Evolutionary conservation across 1,284 basidiomycete genomes (phyloP).

Genomic region (Cryptococcus sp.): DNA sequence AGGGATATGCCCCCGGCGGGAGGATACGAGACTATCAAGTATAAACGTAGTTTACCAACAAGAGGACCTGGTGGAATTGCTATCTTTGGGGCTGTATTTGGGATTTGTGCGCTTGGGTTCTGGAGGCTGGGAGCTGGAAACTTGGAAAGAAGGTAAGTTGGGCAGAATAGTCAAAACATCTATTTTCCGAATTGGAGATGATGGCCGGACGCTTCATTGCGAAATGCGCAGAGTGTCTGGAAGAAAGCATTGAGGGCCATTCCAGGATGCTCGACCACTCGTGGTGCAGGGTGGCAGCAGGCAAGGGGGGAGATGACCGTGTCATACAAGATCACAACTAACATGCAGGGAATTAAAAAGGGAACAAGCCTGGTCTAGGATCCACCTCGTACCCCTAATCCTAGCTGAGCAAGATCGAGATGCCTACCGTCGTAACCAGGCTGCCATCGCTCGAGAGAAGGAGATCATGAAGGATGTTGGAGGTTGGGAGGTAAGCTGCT

Average conservation of each 20-base stretch:
- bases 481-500: slow-evolving; percentile 81
- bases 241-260: no score
- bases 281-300: neutral
- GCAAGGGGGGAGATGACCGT: neutral
- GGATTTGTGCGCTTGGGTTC: slow-evolving; percentile 86
- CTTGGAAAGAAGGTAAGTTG: slow-evolving; percentile 79
- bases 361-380: slow-evolving; percentile 93
- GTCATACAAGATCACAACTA: no score
- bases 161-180: no score
- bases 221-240: neutral
- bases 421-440: slow-evolving; percentile 73
- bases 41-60: slow-evolving; percentile 92
- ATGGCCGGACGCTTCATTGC: no score
- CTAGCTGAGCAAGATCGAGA: slow-evolving; percentile 93
- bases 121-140: slow-evolving; percentile 87
- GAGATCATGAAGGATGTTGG: slow-evolving; percentile 94
- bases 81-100: slow-evolving; percentile 78
- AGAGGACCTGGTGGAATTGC: slow-evolving; percentile 83
- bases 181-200: no score
- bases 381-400: slow-evolving; percentile 87
- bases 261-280: no score
- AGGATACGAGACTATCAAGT: slow-evolving; percentile 88
- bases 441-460: slow-evolving; percentile 73
- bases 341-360: slow-evolving; percentile 77
- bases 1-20: slow-evolving; percentile 95